Evolutionary conservation across 129 eudicot genomes (phyloP).

Genomic region (Tanacetum coccineum): DNA sequence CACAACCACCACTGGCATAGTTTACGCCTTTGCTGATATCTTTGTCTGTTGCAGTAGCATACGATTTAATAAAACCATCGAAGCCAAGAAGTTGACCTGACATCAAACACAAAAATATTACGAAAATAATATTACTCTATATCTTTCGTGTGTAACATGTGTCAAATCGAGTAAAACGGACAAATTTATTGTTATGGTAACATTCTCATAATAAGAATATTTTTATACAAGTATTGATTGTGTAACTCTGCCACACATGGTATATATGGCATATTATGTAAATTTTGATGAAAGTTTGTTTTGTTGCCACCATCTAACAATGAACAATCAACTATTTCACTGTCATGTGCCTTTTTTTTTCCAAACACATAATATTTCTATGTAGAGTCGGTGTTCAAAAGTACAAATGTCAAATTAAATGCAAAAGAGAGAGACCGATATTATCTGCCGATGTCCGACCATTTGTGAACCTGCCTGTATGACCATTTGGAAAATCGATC

Average conservation of each 20-base stretch:
- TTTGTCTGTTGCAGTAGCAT: slow-evolving; percentile 6
- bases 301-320: slow-evolving; percentile 60
- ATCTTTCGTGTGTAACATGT: background rate
- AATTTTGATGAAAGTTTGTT: slow-evolving; percentile 37
- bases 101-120: slow-evolving; percentile 2
- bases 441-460: slow-evolving; percentile 29
- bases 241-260: too few relatives aligned
- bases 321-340: slow-evolving; percentile 47
- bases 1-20: slow-evolving; percentile 34
- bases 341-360: too few relatives aligned
- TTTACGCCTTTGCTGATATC: slow-evolving; percentile 25
- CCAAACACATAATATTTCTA: too few relatives aligned
- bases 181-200: too few relatives aligned
- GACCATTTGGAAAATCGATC: slow-evolving; percentile 29
- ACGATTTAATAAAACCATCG: slow-evolving; percentile 24
- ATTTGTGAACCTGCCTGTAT: slow-evolving; percentile 31
- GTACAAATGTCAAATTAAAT: background rate
- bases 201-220: too few relatives aligned
- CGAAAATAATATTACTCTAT: background rate
- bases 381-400: too few relatives aligned
- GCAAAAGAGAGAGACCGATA: slow-evolving; percentile 17
- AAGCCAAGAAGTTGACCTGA: slow-evolving; percentile 27
- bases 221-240: too few relatives aligned
- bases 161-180: background rate
- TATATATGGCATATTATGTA: slow-evolving; percentile 26